phyloP scores from a whole-genome alignment of 257 asterid species.

The Paraleonurus japonicus region DNA sequence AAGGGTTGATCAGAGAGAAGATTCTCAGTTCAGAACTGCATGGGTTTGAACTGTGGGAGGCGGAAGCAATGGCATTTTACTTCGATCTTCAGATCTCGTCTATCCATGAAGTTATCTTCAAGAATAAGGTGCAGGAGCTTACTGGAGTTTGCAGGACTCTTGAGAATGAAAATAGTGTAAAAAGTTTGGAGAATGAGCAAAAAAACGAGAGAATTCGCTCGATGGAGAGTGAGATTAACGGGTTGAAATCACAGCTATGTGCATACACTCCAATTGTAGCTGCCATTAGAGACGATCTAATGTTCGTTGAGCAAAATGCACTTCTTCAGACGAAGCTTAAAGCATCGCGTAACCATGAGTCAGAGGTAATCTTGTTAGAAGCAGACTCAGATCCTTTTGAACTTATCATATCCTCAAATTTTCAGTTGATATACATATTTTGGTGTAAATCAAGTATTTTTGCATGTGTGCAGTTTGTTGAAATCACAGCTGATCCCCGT shows the following conservation, averaged over 20 bases:
- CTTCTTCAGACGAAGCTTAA: conserved; percentile 49
- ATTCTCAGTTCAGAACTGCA: conserved; percentile 52
- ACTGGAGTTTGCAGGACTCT: conserved; percentile 54
- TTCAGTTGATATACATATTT: neutral
- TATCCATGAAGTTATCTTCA: conserved; percentile 48
- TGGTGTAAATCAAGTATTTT: neutral
- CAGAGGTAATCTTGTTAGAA: too few relatives aligned
- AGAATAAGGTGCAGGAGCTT: conserved; percentile 73
- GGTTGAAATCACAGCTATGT: conserved; percentile 53
- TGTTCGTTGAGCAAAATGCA: conserved; percentile 67
- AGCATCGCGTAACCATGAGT: conserved; percentile 35
- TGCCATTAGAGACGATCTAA: conserved; percentile 62
- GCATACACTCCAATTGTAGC: conserved; percentile 65
- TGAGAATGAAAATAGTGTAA: conserved; percentile 45
- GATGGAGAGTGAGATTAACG: conserved; percentile 63
- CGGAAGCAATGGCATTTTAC: conserved; percentile 77
- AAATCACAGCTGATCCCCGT: conserved; percentile 35
- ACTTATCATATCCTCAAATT: neutral
- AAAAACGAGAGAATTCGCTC: conserved; percentile 54
- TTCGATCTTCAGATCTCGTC: conserved; percentile 82
- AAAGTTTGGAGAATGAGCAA: conserved; percentile 53
- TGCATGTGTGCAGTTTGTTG: conserved; percentile 43
- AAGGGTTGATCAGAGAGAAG: conserved; percentile 48
- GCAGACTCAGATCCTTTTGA: too few relatives aligned
- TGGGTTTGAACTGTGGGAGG: conserved; percentile 80